Evolutionary conservation across 176 grass and related monocot genomes (phyloP).

Genomic region (Elymus sibiricus): DNA sequence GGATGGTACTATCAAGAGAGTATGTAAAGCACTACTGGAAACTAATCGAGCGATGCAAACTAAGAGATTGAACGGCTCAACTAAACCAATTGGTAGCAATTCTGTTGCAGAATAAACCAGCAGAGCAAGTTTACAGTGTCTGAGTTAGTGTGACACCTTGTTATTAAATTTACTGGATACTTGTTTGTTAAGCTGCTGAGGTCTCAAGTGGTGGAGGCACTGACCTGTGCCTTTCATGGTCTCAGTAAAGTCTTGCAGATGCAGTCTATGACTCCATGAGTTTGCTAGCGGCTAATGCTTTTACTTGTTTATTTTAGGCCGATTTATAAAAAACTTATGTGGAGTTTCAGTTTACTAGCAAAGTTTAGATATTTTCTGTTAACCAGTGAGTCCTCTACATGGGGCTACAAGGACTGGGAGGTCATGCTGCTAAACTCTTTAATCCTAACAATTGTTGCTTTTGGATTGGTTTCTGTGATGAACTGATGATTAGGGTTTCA

Average conservation of each 20-base stretch:
- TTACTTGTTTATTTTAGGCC: conserved; percentile 4
- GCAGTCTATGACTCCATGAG: neutral
- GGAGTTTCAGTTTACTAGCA: neutral
- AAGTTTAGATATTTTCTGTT: conserved; percentile 1
- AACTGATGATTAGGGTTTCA: neutral
- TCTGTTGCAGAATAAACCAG: neutral
- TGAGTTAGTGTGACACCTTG: neutral
- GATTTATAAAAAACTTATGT: neutral
- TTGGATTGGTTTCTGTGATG: neutral
- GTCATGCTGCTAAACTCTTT: neutral
- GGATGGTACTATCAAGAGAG: neutral
- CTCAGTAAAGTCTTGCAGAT: neutral
- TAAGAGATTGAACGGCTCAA: neutral
- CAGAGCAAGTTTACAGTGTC: neutral
- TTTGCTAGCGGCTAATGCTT: neutral
- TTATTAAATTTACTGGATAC: neutral
- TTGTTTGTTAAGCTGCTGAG: neutral
- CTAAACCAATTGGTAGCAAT: conserved; percentile 2
- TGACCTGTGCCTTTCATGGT: neutral
- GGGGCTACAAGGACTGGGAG: neutral
- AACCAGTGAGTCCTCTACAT: neutral
- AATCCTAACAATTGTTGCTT: neutral
- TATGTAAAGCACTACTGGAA: neutral
- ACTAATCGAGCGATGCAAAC: neutral
- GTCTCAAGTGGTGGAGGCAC: neutral